A percentile compares a stretch with the other conserved stretches of the same genome.
These are phyloP conservation scores for Fusarium graminum DNA, from an alignment of 2,329 filamentous ascomycete species.

Conservation along the genomic window DNA sequence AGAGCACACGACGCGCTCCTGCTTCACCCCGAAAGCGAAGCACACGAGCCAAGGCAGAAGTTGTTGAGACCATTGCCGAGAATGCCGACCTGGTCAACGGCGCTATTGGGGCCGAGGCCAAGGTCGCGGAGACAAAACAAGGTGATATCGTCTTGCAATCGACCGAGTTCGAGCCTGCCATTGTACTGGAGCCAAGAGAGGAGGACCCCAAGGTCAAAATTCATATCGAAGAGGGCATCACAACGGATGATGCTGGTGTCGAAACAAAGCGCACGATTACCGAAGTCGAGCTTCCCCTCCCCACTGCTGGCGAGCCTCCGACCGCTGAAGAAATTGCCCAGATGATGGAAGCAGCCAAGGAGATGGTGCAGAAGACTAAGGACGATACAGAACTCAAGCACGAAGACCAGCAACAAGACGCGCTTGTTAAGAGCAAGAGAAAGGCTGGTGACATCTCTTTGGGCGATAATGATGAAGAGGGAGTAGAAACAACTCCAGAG, in stretches of 20 bases:
- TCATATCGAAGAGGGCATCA: conserved; percentile 75
- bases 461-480: conserved; percentile 67
- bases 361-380: conserved; percentile 82
- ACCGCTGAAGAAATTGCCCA: conserved; percentile 81
- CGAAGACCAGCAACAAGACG: conserved; percentile 54
- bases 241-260: conserved; percentile 66
- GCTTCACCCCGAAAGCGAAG: conserved; percentile 69
- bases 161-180: conserved; percentile 62
- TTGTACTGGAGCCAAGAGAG: conserved; percentile 65
- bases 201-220: conserved; percentile 75
- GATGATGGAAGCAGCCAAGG: conserved; percentile 88
- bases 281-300: conserved; percentile 78
- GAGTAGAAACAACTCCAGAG: conserved; percentile 52
- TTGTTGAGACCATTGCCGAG: conserved; percentile 51
- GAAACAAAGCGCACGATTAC: conserved; percentile 80
- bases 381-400: conserved; percentile 54
- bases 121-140: conserved; percentile 49
- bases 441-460: conserved; percentile 79
- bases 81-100: conserved; percentile 51
- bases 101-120: conserved; percentile 16
- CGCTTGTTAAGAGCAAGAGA: conserved; percentile 71
- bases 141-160: conserved; percentile 60
- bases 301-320: conserved; percentile 72
- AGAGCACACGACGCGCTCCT: conserved; percentile 60
- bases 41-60: conserved; percentile 59